Evolutionary conservation across 139 green algal genomes (phyloP).

Genomic region (Raphidocelis subcapitata): DNA sequence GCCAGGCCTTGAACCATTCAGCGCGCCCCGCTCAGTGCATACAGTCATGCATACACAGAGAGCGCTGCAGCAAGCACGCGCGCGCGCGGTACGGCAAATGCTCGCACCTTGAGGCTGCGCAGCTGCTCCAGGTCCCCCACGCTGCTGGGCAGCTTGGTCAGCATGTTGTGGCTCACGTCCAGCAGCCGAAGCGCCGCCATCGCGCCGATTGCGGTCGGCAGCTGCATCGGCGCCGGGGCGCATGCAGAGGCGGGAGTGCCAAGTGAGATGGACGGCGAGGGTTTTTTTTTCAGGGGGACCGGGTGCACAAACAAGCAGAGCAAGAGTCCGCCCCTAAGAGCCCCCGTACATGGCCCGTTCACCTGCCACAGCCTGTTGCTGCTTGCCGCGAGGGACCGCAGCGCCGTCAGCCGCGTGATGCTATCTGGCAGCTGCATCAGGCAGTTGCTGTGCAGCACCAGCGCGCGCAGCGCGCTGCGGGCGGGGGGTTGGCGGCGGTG

Average conservation of each 20-base stretch:
- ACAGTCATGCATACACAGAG: too few relatives aligned
- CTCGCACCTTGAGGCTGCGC: conserved; percentile 15
- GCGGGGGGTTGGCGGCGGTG: background rate
- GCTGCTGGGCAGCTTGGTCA: conserved; percentile 10
- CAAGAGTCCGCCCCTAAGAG: too few relatives aligned
- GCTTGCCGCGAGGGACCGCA: conserved; percentile 8
- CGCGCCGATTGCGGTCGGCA: conserved; percentile 23
- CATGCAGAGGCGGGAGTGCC: too few relatives aligned
- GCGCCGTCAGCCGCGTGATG: conserved; percentile 6
- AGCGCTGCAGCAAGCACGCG: too few relatives aligned
- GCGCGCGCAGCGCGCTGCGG: conserved; percentile 29
- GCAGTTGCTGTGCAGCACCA: conserved; percentile 48
- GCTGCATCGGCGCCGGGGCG: too few relatives aligned
- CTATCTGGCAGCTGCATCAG: conserved; percentile 21
- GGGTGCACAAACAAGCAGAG: too few relatives aligned
- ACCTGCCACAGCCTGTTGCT: conserved; percentile 31
- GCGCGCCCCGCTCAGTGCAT: too few relatives aligned
- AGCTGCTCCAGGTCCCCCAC: conserved; percentile 6
- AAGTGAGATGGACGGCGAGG: too few relatives aligned
- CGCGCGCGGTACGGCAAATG: too few relatives aligned
- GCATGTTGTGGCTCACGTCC: conserved; percentile 40
- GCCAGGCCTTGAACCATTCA: too few relatives aligned
- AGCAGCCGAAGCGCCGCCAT: conserved; percentile 40
- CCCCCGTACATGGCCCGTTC: too few relatives aligned
- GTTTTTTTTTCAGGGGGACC: too few relatives aligned